Percentiles rank a stretch among this genome's conserved stretches.
phyloP scores from a whole-genome alignment of 805 yeast genomes.

The Ogataea ganodermae region DNA sequence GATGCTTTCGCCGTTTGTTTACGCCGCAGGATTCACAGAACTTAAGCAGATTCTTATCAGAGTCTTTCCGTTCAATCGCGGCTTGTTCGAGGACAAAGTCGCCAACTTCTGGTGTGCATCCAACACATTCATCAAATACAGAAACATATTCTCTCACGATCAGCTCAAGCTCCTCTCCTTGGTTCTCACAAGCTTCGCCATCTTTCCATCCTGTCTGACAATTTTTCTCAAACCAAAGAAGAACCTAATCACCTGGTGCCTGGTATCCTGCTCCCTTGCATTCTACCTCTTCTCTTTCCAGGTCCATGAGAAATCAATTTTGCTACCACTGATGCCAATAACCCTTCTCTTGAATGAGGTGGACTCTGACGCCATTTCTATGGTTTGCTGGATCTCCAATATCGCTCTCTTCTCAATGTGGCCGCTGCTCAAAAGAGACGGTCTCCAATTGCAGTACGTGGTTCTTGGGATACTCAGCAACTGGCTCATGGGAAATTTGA shows the following conservation, averaged over 20 bases:
- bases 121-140: conserved; percentile 75
- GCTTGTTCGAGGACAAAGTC: conserved; percentile 95
- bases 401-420: conserved; percentile 82
- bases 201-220: conserved; percentile 57
- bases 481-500: conserved; percentile 74
- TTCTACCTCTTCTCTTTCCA: conserved; percentile 91
- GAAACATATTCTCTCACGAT: conserved; percentile 49
- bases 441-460: conserved; percentile 68
- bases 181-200: conserved; percentile 49
- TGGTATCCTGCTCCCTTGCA: conserved; percentile 82
- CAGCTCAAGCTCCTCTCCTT: conserved; percentile 64
- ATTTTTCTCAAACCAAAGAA: conserved; percentile 55
- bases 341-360: conserved; percentile 62
- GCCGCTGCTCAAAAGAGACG: conserved; percentile 82
- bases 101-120: conserved; percentile 98
- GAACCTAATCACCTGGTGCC: conserved; percentile 63
- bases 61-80: conserved; percentile 90
- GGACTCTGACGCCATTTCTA: conserved; percentile 61
- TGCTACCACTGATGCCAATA: conserved; percentile 85
- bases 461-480: conserved; percentile 64
- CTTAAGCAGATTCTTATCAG: conserved; percentile 60
- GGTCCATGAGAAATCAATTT: conserved; percentile 91
- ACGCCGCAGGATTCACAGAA: conserved; percentile 48
- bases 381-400: conserved; percentile 86
- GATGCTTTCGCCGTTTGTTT: conserved; percentile 61